Evolutionary conservation across 208 protist species (phyloP).

Genomic region (Leishmania arabica): DNA sequence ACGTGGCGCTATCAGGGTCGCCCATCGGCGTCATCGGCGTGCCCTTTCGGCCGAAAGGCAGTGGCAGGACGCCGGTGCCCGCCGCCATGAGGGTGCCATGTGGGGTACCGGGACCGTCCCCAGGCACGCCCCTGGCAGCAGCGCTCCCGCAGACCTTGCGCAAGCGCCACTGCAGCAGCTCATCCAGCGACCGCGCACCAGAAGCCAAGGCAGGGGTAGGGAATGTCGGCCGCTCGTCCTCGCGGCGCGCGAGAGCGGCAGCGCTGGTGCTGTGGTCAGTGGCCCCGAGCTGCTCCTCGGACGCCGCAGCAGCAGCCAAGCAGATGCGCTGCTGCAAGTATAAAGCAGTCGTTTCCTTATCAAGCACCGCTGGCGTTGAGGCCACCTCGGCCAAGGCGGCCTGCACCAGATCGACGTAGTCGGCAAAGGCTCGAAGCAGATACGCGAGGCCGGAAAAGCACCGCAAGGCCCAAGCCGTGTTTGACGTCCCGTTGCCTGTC

Average conservation of each 20-base stretch:
- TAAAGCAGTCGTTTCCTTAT: neutral
- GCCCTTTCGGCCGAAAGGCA: neutral
- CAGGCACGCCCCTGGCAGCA: neutral
- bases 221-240: neutral
- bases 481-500: neutral
- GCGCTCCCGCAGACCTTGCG: neutral
- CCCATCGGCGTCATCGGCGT: neutral
- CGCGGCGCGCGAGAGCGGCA: neutral
- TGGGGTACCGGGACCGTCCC: neutral
- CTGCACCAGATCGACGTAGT: conserved; percentile 24
- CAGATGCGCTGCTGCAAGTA: neutral
- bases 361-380: neutral
- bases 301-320: neutral
- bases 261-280: neutral
- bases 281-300: neutral
- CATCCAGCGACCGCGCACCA: conserved; percentile 8
- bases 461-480: conserved; percentile 35
- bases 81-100: too few species aligned
- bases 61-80: neutral
- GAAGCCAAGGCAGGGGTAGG: neutral
- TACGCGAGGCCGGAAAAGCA: conserved; percentile 24
- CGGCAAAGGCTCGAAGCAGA: conserved; percentile 19
- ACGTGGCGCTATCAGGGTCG: neutral
- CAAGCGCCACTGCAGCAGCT: conserved; percentile 25
- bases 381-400: neutral